Evolutionary conservation across 306 rosid genomes (phyloP), one percentile per base, ranked within the genome.

Genomic region (Malus fusca): DNA sequence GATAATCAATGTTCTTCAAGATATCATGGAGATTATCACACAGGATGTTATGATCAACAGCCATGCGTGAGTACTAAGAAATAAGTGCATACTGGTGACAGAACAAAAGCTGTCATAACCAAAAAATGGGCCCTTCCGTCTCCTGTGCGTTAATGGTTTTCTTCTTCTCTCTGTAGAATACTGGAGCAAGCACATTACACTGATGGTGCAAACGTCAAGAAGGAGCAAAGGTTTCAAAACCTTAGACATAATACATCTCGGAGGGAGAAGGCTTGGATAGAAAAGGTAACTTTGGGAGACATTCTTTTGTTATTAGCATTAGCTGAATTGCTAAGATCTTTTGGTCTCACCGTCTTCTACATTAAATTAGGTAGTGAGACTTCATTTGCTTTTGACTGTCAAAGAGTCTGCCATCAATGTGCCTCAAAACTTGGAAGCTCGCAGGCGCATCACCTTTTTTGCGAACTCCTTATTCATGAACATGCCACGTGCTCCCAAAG

Each of bases 391-490:
- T 81, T 90, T 96, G 83, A 92, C 96, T 2, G 91, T 90, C 77
- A 96, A 96, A 84, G 99, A 96, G 73, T 96, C 99, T 48, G 99
- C 97, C 80, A 92, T 96, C 77, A 89, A 92, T 87, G 98, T 96
- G 58, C 99, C 99, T 61, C 97, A 85, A 81, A 96, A 96, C 81
- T 79, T 96, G 85, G 99, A 96, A 5, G 99, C 99, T 76, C 98
- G 99, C 68, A 92, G 99, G 33, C 98, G 99, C 67, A 96, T 92
- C 72, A 96, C 99, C 42, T 96, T 96, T 87, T 96, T 96, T 84
- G 99, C 99, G 2, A 96, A 96, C 78, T 96, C 99, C 75, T 86
- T 96, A 42, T 96, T 92, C 78, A 96, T 95, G 99, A 90, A 86
- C 72, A 95, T 95, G 96, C 97, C 97, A 56, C 80, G 48, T 68